Conservation (phyloP, 768 basidiomycete genomes). For the Naganishia vaughanmartiniae region DNA sequence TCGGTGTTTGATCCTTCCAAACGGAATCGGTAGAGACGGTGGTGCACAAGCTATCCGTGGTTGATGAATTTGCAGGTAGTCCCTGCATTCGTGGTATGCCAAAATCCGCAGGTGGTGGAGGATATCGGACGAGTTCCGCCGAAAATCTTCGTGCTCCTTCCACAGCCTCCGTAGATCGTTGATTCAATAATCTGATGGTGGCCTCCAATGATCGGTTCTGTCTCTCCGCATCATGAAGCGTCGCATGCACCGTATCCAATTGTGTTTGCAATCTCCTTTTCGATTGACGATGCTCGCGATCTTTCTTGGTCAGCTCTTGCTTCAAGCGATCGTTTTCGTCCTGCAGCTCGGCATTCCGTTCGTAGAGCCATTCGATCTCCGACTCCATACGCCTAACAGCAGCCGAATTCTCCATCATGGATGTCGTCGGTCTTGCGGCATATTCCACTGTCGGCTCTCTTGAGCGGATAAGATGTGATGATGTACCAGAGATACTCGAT, state of each 20-base stretch:
- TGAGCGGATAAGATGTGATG: neutral
- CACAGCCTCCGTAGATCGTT: neutral
- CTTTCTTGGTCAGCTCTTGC: neutral
- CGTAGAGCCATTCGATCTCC: constrained; percentile 26
- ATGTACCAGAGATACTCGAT: constrained; percentile 1
- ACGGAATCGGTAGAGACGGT: neutral
- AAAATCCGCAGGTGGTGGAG: neutral
- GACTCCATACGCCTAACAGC: constrained; percentile 16
- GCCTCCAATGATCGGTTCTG: constrained; percentile 23
- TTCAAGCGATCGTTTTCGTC: constrained; percentile 20
- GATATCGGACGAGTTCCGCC: neutral
- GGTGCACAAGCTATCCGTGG: neutral
- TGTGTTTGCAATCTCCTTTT: constrained; percentile 4
- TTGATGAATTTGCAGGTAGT: neutral
- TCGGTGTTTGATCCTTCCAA: neutral
- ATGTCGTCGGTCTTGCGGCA: too few relatives aligned
- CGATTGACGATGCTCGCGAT: constrained; percentile 8
- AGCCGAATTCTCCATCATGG: neutral
- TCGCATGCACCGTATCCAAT: constrained; percentile 20
- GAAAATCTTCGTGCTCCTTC: neutral
- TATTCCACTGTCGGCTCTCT: constrained; percentile 1
- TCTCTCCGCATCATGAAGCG: constrained; percentile 20
- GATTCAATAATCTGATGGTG: constrained; percentile 2
- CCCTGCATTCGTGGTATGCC: neutral
- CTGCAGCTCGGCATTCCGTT: constrained; percentile 27